These are phyloP conservation scores for Sporothrix protearum DNA, from an alignment of 2,329 filamentous ascomycete species.

Conservation along the genomic window DNA sequence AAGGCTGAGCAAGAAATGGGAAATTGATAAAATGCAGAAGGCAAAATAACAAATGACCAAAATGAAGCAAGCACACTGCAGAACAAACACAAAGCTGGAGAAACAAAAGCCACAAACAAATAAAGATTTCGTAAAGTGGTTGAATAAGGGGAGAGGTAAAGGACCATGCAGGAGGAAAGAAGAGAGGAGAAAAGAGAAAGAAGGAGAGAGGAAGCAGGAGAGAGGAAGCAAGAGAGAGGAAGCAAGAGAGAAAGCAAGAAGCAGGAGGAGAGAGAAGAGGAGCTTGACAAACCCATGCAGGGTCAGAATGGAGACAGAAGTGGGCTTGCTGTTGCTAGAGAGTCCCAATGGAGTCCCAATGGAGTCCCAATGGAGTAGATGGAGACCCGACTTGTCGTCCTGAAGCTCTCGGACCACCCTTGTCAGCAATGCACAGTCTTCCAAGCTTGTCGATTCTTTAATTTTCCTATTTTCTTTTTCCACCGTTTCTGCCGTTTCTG, in stretches of 20 bases:
- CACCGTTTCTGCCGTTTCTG: background rate
- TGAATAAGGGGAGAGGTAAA: background rate
- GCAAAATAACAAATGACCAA: slow-evolving; percentile 15
- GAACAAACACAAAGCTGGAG: slow-evolving; percentile 11
- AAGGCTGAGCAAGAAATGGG: background rate
- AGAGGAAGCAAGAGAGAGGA: background rate
- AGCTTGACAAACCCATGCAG: slow-evolving; percentile 1
- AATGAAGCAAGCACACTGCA: slow-evolving; percentile 2
- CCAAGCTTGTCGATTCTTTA: slow-evolving; percentile 34
- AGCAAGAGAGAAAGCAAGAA: background rate
- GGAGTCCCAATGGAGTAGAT: background rate
- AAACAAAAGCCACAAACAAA: slow-evolving; percentile 9
- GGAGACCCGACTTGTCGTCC: slow-evolving; percentile 1
- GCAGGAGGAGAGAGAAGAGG: background rate
- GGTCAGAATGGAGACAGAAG: slow-evolving; percentile 3
- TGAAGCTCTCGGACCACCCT: slow-evolving; percentile 14
- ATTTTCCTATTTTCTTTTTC: slow-evolving; percentile 22
- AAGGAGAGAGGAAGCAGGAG: background rate
- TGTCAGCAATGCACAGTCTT: slow-evolving; percentile 1
- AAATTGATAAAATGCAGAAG: background rate
- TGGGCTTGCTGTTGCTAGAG: background rate
- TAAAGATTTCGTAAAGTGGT: slow-evolving; percentile 11
- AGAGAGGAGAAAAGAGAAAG: background rate
- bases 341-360: slow-evolving; percentile 3
- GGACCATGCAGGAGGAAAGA: background rate